Conservation (phyloP, 768 basidiomycete species). For the Hygrocybe punicea region DNA sequence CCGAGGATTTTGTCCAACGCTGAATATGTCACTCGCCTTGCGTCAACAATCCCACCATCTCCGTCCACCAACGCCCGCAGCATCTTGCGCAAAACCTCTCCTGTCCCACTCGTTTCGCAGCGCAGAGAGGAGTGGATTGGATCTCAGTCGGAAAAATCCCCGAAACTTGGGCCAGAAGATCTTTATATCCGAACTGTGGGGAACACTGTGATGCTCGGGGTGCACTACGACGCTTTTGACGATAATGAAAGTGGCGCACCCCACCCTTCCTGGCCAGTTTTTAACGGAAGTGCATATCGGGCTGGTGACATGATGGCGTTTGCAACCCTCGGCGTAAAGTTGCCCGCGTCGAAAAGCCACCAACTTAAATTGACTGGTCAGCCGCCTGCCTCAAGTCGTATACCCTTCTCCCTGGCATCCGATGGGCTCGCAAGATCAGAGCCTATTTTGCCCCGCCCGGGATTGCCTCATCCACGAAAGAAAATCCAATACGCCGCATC, state of each 20-base stretch:
- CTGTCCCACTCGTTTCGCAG: not conserved
- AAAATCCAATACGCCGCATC: not conserved
- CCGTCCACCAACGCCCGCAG: not conserved
- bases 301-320: not conserved
- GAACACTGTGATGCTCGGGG: not conserved
- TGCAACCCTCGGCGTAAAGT: not conserved
- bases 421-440: not conserved
- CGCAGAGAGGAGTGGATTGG: conserved; percentile 1
- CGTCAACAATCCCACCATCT: not conserved
- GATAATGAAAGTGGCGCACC: not conserved
- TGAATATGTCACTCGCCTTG: not conserved
- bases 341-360: not conserved
- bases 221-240: not conserved
- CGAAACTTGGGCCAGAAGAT: not conserved
- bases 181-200: not conserved
- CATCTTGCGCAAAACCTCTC: conserved; percentile 1
- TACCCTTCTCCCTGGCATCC: not conserved
- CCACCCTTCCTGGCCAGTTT: not conserved
- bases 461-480: not conserved
- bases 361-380: not conserved
- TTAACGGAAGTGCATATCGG: not conserved
- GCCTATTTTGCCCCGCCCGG: no score
- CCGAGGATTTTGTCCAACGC: conserved; percentile 2
- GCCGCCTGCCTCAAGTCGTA: not conserved
- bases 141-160: not conserved